Evolutionary conservation across 495 filamentous ascomycete genomes (phyloP).

Genomic region (Xeromyces bisporus): DNA sequence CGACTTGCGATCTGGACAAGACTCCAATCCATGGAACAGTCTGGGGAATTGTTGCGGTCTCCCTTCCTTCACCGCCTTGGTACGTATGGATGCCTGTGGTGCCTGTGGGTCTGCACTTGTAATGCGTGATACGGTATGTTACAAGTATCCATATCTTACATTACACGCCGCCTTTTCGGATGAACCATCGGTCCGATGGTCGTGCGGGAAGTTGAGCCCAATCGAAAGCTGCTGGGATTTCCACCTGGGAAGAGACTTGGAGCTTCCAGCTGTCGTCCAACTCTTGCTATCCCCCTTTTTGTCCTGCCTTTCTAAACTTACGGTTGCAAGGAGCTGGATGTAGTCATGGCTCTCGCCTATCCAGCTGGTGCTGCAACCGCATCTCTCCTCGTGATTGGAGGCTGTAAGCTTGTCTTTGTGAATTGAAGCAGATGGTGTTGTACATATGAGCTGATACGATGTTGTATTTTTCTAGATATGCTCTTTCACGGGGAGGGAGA

Average conservation of each 20-base stretch:
- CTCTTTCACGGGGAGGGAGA: conserved; percentile 94
- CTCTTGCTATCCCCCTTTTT: conserved; percentile 6
- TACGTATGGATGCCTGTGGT: too few relatives aligned
- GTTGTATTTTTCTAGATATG: conserved; percentile 52
- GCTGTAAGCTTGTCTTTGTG: conserved; percentile 45
- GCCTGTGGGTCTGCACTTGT: too few relatives aligned
- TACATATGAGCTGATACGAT: conserved; percentile 15
- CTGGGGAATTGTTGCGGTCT: conserved; percentile 5
- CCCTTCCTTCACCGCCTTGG: too few relatives aligned
- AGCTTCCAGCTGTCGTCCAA: too few relatives aligned
- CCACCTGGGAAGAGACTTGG: too few relatives aligned
- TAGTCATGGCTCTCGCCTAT: conserved; percentile 42
- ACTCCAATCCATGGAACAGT: conserved; percentile 9
- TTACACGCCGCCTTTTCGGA: too few relatives aligned
- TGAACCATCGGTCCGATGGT: too few relatives aligned
- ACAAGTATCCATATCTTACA: too few relatives aligned
- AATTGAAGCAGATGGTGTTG: conserved; percentile 4
- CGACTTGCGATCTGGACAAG: conserved; percentile 1
- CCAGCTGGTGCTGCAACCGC: conserved; percentile 50
- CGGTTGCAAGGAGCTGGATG: conserved; percentile 11
- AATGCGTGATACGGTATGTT: too few relatives aligned
- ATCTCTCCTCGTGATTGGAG: conserved; percentile 64
- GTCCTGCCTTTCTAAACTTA: too few relatives aligned
- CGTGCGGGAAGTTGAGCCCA: too few relatives aligned
- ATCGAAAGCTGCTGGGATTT: too few relatives aligned